Percentiles rank a stretch among this genome's conserved stretches.
phyloP scores from a whole-genome alignment of 2,329 filamentous ascomycete species.

The Sporothrix globosa region DNA sequence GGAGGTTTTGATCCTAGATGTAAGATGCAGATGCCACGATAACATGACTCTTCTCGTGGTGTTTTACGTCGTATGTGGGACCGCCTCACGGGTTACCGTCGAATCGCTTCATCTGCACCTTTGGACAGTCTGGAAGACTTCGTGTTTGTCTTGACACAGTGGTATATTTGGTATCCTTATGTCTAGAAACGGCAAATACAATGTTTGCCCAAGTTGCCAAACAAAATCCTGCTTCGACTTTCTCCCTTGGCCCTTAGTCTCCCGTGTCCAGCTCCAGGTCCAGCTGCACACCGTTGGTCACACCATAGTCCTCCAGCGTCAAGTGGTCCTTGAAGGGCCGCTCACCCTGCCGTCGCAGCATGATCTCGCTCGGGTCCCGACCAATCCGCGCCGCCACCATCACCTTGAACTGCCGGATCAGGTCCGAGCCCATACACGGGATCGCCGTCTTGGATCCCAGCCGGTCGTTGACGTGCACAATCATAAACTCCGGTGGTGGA shows the following conservation, averaged over 20 bases:
- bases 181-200: too few relatives aligned
- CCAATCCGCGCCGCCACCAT: conserved; percentile 90
- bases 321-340: conserved; percentile 91
- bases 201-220: background rate
- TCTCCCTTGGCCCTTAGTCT: conserved; percentile 48
- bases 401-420: conserved; percentile 83
- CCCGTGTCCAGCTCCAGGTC: conserved; percentile 66
- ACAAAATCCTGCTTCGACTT: background rate
- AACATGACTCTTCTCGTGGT: too few relatives aligned
- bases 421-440: conserved; percentile 83
- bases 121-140: too few relatives aligned
- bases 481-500: conserved; percentile 60
- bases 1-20: too few relatives aligned
- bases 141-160: too few relatives aligned
- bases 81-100: too few relatives aligned
- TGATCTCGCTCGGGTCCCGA: conserved; percentile 84
- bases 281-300: conserved; percentile 81
- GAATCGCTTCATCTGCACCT: too few relatives aligned
- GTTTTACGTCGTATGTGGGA: too few relatives aligned
- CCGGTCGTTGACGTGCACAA: conserved; percentile 93
- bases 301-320: conserved; percentile 87
- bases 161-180: too few relatives aligned
- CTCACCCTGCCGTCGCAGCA: conserved; percentile 89
- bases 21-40: too few relatives aligned
- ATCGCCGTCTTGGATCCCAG: conserved; percentile 94